These are phyloP conservation scores for Lepidium didymum DNA, from an alignment of 345 rosid species.

Conservation along the genomic window DNA sequence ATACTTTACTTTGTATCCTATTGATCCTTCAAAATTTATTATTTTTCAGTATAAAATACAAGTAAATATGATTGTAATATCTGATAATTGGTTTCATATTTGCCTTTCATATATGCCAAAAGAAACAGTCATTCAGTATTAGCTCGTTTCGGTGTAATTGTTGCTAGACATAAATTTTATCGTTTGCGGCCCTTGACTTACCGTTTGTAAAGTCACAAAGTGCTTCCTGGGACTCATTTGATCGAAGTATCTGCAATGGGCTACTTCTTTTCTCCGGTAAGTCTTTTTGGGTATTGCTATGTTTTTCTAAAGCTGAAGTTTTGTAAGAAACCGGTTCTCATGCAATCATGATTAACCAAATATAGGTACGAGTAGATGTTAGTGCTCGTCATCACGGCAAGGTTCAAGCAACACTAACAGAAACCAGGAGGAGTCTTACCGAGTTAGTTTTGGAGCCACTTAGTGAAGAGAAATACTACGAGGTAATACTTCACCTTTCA, in stretches of 20 bases:
- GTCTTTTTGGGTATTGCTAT: not conserved
- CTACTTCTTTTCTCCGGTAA: conserved; percentile 79
- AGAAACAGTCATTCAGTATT: not conserved
- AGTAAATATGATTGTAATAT: not conserved
- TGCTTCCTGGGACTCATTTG: conserved; percentile 83
- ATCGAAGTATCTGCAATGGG: conserved; percentile 81
- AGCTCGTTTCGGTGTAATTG: not conserved
- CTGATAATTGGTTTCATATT: not conserved
- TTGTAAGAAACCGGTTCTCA: not conserved
- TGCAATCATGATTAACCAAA: not conserved
- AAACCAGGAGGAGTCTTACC: conserved; percentile 61
- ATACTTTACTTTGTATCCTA: conserved; percentile 86
- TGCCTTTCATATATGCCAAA: not conserved
- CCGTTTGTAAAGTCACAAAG: conserved; percentile 43
- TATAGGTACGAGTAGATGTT: conserved; percentile 83
- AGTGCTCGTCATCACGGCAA: conserved; percentile 87
- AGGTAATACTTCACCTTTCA: conserved; percentile 37
- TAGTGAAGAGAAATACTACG: conserved; percentile 75
- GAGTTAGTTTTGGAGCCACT: conserved; percentile 79
- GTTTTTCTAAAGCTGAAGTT: not conserved
- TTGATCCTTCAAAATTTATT: not conserved
- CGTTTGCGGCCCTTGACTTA: conserved; percentile 34
- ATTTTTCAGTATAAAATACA: not conserved
- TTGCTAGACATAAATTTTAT: not conserved
- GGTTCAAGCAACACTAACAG: conserved; percentile 85